These are phyloP conservation scores for Lepraria neglecta DNA, from an alignment of 495 filamentous ascomycete species.

Conservation along the genomic window DNA sequence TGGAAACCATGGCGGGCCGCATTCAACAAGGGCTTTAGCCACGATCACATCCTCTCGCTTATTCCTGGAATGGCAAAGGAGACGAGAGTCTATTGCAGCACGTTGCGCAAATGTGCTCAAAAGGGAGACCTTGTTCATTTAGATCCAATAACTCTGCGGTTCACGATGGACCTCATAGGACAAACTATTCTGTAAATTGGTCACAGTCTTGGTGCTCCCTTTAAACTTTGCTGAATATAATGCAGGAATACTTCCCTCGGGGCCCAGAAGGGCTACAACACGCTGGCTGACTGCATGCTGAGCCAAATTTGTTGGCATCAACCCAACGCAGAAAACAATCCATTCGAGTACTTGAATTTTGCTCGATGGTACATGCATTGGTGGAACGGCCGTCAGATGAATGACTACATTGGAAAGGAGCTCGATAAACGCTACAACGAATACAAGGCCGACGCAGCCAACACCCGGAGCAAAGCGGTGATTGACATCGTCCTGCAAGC, in stretches of 20 bases:
- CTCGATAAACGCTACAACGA: constrained; percentile 29
- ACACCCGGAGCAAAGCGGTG: constrained; percentile 24
- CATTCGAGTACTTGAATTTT: constrained; percentile 25
- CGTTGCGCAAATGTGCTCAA: neutral
- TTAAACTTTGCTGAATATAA: neutral
- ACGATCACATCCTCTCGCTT: constrained; percentile 16
- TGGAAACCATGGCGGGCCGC: constrained; percentile 27
- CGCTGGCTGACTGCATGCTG: constrained; percentile 26
- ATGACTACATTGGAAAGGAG: constrained; percentile 25
- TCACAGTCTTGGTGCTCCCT: too few relatives aligned
- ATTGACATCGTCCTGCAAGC: constrained; percentile 38
- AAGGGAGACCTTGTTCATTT: constrained; percentile 17
- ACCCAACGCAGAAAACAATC: constrained; percentile 29
- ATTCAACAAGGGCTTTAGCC: constrained; percentile 27
- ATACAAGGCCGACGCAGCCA: constrained; percentile 5
- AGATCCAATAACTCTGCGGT: constrained; percentile 21
- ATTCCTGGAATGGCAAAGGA: constrained; percentile 12
- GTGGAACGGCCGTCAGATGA: constrained; percentile 30
- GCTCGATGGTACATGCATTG: constrained; percentile 25
- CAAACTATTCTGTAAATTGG: constrained; percentile 21
- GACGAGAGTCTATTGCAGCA: neutral
- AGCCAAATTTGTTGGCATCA: constrained; percentile 30
- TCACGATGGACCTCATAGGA: constrained; percentile 29
- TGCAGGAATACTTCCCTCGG: constrained; percentile 20
- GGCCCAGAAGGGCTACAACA: constrained; percentile 22